Base-by-base conservation (phyloP, 73 alveolate species). In the Symbiodinium pilosum region DNA sequence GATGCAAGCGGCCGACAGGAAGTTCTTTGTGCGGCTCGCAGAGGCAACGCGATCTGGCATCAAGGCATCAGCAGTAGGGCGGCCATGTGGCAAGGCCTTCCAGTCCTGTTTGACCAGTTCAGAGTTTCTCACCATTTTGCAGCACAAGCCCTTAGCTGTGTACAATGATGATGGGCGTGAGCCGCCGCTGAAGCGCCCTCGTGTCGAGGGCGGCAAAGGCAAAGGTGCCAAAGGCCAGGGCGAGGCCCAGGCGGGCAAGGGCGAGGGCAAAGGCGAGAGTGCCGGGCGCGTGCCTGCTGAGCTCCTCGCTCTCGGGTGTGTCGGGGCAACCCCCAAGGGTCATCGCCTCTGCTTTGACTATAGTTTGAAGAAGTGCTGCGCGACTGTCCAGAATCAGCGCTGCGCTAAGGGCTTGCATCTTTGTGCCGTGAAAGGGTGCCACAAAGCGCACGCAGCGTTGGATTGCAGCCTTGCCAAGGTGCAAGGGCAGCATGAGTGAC, bases 271-370 rank as follows among this genome's bases (percentile, higher is more conserved):
- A 28, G 85, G 85, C 26, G 64, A 47, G 16, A 47, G 64, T 47
- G 47, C 52, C 81, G 36, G 2, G 38, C 2, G 93, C 8, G 21
- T 44, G 41, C 93, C 93, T 0, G 34, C 24, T 2, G 93, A 85
- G 21, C 18, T 85, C 5, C 52, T 85, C 38, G 51, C 36, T 2
- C 6, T 85, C 51, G 93, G 93, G 1, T 85, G 93, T n/a, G 83
- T 47, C 0, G 93, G 51, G 0, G 18, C 30, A 6, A 34, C 44
- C 11, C 9, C 83, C 36, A 44, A 85, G 16, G 93, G 93, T 18
- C 77, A 85, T 28, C 24, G 93, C 0, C 32, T 85, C 24, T 85
- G 93, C 51, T 85, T 85, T 12, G 93, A 85, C 52, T 47, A 11
- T 47, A 47, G 64, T 47, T 47, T 47, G 64, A 47, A 47, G 64